Conservation (phyloP, 208 protist species). For the Histomonas meleagridis region DNA sequence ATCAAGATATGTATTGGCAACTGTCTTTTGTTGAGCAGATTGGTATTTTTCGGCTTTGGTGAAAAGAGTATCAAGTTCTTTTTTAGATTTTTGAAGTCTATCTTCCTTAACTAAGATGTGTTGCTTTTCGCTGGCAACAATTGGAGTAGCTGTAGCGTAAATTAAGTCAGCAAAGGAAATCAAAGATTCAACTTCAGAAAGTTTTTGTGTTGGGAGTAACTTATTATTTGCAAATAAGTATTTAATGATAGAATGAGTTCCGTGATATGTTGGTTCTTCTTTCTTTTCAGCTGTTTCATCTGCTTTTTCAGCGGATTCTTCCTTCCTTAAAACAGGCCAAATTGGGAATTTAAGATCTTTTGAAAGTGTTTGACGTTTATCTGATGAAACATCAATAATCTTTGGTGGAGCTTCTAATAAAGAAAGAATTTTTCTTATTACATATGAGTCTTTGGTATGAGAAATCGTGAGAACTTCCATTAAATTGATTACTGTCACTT, state of each 20-base stretch:
- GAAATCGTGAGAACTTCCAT: too few species aligned
- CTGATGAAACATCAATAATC: too few species aligned
- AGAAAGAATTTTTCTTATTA: too few species aligned
- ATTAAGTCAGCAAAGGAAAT: not conserved
- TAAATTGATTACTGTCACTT: too few species aligned
- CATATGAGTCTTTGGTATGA: too few species aligned
- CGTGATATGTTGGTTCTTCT: not conserved
- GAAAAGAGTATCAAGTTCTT: not conserved
- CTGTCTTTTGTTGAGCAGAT: not conserved
- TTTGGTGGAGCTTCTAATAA: too few species aligned
- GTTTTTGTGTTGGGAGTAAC: not conserved
- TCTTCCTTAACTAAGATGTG: not conserved
- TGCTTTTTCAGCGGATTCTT: too few species aligned
- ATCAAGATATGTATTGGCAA: not conserved
- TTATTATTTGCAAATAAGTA: not conserved
- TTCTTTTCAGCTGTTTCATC: too few species aligned
- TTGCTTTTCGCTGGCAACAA: not conserved
- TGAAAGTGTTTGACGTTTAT: too few species aligned
- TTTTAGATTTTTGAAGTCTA: not conserved
- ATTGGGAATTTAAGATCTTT: not conserved
- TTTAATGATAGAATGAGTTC: not conserved
- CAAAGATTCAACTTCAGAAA: not conserved
- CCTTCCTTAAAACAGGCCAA: not conserved
- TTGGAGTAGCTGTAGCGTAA: not conserved
- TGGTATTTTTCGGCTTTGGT: not conserved